Evolutionary conservation across 2,329 filamentous ascomycete genomes (phyloP), one percentile per base, ranked within the genome.

Genomic region (Xylariales sp.): DNA sequence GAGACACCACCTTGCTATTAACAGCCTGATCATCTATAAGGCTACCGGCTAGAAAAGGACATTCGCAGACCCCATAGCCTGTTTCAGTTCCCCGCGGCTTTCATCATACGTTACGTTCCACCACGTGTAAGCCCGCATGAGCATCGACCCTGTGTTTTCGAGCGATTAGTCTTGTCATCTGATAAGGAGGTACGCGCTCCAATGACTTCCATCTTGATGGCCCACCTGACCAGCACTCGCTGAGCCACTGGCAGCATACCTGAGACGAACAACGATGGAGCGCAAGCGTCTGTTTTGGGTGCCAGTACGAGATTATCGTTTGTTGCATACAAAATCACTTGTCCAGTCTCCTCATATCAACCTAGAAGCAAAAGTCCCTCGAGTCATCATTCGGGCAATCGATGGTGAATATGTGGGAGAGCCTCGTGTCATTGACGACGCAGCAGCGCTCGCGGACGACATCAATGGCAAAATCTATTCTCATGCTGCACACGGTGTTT

Each of bases 401-500:
- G 60, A 72, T 46, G 71, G 72, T 3, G 55, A 64, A 8, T 67
- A 73, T 41, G 57, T 62, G 41, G 60, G 72, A 28, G 73, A 76
- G 30, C 72, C 74, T 5, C 70, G 68, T 18, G 57, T 72, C 6
- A 43, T 75, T 8, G 43, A 64, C 8, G 59, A 57, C 36, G 43
- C 50, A 16, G 28, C 57, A 14, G 65, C 65, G 1, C 63, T 77
- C 39, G 62, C 28, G 23, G 71, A 73, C 28, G 69, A 72, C 34
- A 58, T 67, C 6, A 23, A 60, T 5, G 36, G 28, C 5, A 53
- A 45, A 5, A 58, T 64, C 7, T 74, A 73, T 39, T 45, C 52
- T 39, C 50, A 72, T 8, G 72, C 74, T 36, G 74, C 75, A 30
- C 74, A 77, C 48, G 76, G 76, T 12, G 65, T 76, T 4, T 62